Evolutionary conservation across 73 alveolate species (phyloP).

Genomic region (Paramecium sexaurelia): DNA sequence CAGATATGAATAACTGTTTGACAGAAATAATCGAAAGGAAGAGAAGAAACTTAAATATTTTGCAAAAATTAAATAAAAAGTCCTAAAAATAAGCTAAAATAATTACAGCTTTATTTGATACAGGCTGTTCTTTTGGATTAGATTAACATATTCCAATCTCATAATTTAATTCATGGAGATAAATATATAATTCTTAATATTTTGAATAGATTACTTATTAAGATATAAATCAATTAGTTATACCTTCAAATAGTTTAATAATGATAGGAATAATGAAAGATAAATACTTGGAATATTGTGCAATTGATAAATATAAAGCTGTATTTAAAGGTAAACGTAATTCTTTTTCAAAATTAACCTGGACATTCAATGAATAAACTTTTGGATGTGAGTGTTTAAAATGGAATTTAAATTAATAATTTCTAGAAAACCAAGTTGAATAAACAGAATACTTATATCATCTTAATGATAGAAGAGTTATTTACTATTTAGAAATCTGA

Average conservation of each 20-base stretch:
- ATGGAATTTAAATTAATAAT: background rate
- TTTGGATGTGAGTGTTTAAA: constrained; percentile 8
- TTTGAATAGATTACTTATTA: background rate
- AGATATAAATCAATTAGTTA: background rate
- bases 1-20: background rate
- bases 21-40: background rate
- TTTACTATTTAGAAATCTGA: too few species aligned
- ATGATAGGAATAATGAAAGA: background rate
- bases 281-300: background rate
- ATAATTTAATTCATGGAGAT: background rate
- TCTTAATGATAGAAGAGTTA: background rate
- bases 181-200: background rate
- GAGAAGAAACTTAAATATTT: background rate
- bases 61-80: background rate
- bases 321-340: background rate
- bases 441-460: background rate
- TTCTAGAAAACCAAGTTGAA: background rate
- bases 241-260: background rate
- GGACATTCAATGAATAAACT: background rate
- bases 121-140: constrained; percentile 13
- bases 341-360: background rate
- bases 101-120: background rate
- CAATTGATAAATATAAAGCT: background rate
- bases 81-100: background rate
- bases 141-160: background rate